Base-by-base conservation (phyloP, 495 filamentous ascomycete genomes). In the Penicillium subrubescens region DNA sequence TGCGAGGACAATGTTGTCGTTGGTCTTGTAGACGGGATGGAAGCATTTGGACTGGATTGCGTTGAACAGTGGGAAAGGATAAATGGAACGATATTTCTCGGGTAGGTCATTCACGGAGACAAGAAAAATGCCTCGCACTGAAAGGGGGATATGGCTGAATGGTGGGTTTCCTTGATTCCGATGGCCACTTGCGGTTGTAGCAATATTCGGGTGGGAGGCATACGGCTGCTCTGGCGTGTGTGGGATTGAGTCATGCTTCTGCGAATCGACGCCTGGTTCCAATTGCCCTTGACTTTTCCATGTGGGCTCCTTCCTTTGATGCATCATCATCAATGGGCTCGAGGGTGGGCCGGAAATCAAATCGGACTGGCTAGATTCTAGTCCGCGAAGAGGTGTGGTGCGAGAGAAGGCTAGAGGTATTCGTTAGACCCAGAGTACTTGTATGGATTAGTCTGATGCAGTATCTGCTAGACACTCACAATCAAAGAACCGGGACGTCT, bases 31-130 rank as follows among this genome's bases (percentile, higher is more conserved):
- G 2, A 92, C 84, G 1, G 85, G 67, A 0, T 84, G 69, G 64
- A 96, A 98, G 66, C 90, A 95, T 71, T 90, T 93, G 0, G 94
- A 97, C 71, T 99, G 95, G 1, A 97, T 85, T 15, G 91, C 93
- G 64, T 99, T 99, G 79, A 99, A 94, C 0, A 94, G 71, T 1
- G 88, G 87, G 67, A 91, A 97, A 8, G 86, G 83, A 70, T 97
- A 99, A 4, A 97, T 75, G 3, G 86, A 77, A 8, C 89, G 86
- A 64, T 95, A 88, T 27, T 84, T 88, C 71, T 97, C 92, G 4
- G 94, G 92, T 5, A 99, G 76, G 7, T 86, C 80, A 60, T 87
- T 81, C 14, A 89, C 82, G n/a, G 88, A 86, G 31, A 97, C 77
- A 5, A 99, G 86, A 19, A 83, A 80, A 59, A 96, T 90, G 0